phyloP scores from a whole-genome alignment of 441 rosid genomes.

The Caryocar brasiliense region DNA sequence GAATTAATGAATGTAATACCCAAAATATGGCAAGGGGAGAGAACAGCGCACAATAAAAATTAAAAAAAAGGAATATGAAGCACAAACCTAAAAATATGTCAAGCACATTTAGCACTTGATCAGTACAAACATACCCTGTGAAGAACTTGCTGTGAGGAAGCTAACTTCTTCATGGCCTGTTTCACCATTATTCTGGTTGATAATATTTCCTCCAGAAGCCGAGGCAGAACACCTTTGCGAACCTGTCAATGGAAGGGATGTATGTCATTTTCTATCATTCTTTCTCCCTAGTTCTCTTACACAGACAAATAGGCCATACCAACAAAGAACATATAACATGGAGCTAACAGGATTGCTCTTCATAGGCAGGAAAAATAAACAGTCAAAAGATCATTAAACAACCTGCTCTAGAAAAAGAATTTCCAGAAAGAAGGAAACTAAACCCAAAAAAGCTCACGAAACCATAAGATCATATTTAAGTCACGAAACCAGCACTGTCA shows the following conservation, averaged over 20 bases:
- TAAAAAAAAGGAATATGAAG: too few relatives aligned
- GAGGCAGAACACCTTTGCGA: conserved; percentile 78
- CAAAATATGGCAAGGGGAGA: too few relatives aligned
- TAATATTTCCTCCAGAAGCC: conserved; percentile 85
- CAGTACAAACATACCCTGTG: conserved; percentile 89
- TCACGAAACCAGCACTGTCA: too few relatives aligned
- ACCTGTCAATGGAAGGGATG: conserved; percentile 35
- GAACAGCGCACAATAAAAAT: too few relatives aligned
- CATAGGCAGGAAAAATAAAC: neutral
- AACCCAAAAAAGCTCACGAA: too few relatives aligned
- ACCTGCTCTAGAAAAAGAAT: too few relatives aligned
- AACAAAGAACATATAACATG: neutral
- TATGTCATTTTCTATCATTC: neutral
- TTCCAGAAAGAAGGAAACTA: too few relatives aligned
- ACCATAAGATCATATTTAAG: too few relatives aligned
- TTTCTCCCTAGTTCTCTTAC: neutral
- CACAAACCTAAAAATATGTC: too few relatives aligned
- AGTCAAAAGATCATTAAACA: too few relatives aligned
- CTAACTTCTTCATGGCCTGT: conserved; percentile 82
- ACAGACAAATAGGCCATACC: neutral
- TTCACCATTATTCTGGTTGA: conserved; percentile 95
- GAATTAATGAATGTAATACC: too few relatives aligned
- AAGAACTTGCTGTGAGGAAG: conserved; percentile 69
- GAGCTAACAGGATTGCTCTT: neutral
- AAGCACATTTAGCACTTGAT: too few relatives aligned